Conservation (phyloP, 2,329 filamentous ascomycete genomes). For the Alternaria solani region DNA sequence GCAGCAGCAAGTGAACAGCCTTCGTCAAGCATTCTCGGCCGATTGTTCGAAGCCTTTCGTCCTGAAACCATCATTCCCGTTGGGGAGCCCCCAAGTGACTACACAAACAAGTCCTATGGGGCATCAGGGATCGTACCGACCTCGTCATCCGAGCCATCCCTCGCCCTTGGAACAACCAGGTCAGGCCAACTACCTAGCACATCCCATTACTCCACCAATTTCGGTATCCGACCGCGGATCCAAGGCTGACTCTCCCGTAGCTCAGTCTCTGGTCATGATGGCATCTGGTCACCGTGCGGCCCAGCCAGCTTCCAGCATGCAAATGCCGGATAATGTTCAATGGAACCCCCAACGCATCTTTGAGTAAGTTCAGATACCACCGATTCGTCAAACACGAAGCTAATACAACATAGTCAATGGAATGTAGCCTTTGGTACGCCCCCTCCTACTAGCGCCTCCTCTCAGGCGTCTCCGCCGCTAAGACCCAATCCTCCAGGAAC, state of each 20-base stretch:
- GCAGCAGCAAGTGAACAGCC: slow-evolving; percentile 85
- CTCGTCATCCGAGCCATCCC: slow-evolving; percentile 58
- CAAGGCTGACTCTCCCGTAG: slow-evolving; percentile 78
- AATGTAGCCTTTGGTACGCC: slow-evolving; percentile 87
- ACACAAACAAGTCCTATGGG: slow-evolving; percentile 68
- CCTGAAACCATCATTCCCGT: slow-evolving; percentile 85
- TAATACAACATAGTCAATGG: slow-evolving; percentile 75
- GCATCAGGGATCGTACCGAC: slow-evolving; percentile 57
- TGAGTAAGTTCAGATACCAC: slow-evolving; percentile 69
- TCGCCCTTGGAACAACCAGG: slow-evolving; percentile 61
- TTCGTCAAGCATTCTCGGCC: slow-evolving; percentile 90
- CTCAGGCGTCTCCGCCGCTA: slow-evolving; percentile 56
- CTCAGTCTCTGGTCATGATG: slow-evolving; percentile 77
- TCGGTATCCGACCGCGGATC: slow-evolving; percentile 75
- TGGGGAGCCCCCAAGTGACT: slow-evolving; percentile 77
- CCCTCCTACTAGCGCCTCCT: slow-evolving; percentile 52
- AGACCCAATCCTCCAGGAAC: slow-evolving; percentile 53
- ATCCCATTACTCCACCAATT: slow-evolving; percentile 82
- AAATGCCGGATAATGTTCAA: slow-evolving; percentile 68
- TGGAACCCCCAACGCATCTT: slow-evolving; percentile 92
- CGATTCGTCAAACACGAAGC: background rate
- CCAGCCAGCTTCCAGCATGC: slow-evolving; percentile 62
- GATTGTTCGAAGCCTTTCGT: slow-evolving; percentile 86
- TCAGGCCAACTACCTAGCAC: slow-evolving; percentile 71
- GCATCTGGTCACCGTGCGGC: slow-evolving; percentile 62